Conservation (phyloP, 768 basidiomycete genomes). For the Cyathus striatus region DNA sequence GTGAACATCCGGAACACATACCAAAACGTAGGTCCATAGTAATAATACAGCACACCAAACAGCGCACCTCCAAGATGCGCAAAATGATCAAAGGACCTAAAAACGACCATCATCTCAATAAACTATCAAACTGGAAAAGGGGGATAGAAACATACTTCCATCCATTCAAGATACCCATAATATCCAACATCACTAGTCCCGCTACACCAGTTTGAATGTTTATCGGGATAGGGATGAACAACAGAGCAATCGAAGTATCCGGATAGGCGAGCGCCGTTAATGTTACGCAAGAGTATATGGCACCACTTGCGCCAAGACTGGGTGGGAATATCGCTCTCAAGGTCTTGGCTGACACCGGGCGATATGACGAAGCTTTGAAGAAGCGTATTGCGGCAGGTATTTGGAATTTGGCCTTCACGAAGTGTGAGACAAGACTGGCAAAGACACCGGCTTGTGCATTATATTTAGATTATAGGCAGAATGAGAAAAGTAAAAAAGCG, state of each 20-base stretch:
- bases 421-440: conserved; percentile 73
- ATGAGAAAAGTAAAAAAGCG: too few relatives aligned
- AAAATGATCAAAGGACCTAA: too few relatives aligned
- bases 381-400: too few relatives aligned
- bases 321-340: conserved; percentile 46
- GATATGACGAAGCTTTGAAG: too few relatives aligned
- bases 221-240: conserved; percentile 78
- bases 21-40: too few relatives aligned
- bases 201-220: conserved; percentile 79
- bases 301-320: conserved; percentile 81
- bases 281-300: conserved; percentile 73
- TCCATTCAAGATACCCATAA: conserved; percentile 71
- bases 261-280: conserved; percentile 81
- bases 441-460: conserved; percentile 87
- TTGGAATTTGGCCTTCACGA: conserved; percentile 61
- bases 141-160: conserved; percentile 89
- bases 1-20: too few relatives aligned
- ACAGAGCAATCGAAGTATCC: conserved; percentile 64
- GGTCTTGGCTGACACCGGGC: too few relatives aligned
- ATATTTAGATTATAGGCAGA: too few relatives aligned
- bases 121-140: too few relatives aligned
- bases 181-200: conserved; percentile 66
- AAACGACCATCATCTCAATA: too few relatives aligned
- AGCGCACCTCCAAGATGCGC: too few relatives aligned
- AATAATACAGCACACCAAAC: too few relatives aligned